Base-by-base conservation (phyloP, 768 basidiomycete species). In the Naganishia vaughanmartiniae region DNA sequence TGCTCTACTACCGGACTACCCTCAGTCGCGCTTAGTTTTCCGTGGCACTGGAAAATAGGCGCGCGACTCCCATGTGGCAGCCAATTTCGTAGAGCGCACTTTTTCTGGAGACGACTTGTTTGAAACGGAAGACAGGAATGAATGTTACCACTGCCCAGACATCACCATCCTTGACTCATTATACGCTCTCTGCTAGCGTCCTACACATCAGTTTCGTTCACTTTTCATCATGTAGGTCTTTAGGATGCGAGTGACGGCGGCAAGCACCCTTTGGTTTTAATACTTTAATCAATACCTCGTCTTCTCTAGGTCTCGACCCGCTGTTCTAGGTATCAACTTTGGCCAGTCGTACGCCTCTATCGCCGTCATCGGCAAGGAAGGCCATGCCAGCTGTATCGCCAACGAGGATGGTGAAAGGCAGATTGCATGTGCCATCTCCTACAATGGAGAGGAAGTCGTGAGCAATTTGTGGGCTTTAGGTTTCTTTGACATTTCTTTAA, bases 331-430 rank as follows among this genome's bases (percentile, higher is more conserved):
- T 55, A 92, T 99, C 83, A 97, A 95, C 84, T 90, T 97, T 80
- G 96, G 95, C 21, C 93, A 95, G 82, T 89, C 91, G 36, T 97
- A 89, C 80, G 92, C 94, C 15, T 93, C 92, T 39, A 94, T 99
- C 76, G 92, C 95, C 28, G 90, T 97, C 56, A 89, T 96, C 78
- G 92, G 90, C 76, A 97, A 96, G 86, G 93, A 96, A 82, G 91
- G 91, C 15, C 84, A 90, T 34, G 89, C 94, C 53, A 91, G 93
- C 78, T 95, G 92, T 79, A 97, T 98, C 72, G 96, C 94, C 6
- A 98, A 97, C 80, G 94, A 98, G 79, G 95, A 98, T 79, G 95
- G 96, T 34, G 95, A 97, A 79, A 89, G 96, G 36, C 95, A 99
- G 83, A 98, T 99, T 76, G 93, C 93, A 0, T 92, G 91, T 79